Base-by-base conservation (phyloP, 1,284 basidiomycete genomes). In the Ceratobasidium papillatum region DNA sequence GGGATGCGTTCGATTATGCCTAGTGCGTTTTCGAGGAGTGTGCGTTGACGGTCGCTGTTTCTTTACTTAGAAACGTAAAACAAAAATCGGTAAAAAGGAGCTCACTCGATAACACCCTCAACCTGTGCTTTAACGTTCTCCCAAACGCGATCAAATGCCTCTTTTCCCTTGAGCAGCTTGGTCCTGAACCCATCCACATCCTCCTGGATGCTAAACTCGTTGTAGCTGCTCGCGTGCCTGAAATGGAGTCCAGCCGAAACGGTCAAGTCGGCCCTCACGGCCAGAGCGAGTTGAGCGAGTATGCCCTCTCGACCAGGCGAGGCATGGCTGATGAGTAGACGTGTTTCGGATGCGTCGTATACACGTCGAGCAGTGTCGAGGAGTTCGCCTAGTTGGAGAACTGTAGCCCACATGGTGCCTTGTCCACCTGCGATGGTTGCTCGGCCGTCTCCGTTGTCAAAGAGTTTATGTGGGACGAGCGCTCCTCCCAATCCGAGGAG, bases 341-440 rank as follows among this genome's bases (percentile, higher is more conserved):
- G 93, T 52, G 96, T 99, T 83, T 99, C 98, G 34, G 94, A 89
- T 12, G 91, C 89, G 82, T 99, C 97, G 81, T 90, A 96, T 61
- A 96, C 94, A 77, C 96, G 90, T 81, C 98, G 95, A 1, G 97
- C 95, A 0, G 96, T 99, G 83, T 99, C 98, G 74, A 99, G 91
- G 54, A 99, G 90, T 83, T 99, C 97, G 77, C 98, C 98, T 54
- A 99, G 94, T 83, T 99, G 98, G 32, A 99, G 87, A 4, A 95
- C 94, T 0, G 97, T 99, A 0, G 95, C 95, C 98, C 98, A 99
- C 92, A 99, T 98, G 27, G 96, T 99, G 34, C 98, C 98, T 80
- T 95, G 94, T 0, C 95, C 97, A 56, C 98, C 98, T 0, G 98
- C 97, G 77, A 99, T 98, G 12, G 97, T 98, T 1, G 95, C 96